Conservation (phyloP, 805 yeast genomes). For the Lipomyces kockii region DNA sequence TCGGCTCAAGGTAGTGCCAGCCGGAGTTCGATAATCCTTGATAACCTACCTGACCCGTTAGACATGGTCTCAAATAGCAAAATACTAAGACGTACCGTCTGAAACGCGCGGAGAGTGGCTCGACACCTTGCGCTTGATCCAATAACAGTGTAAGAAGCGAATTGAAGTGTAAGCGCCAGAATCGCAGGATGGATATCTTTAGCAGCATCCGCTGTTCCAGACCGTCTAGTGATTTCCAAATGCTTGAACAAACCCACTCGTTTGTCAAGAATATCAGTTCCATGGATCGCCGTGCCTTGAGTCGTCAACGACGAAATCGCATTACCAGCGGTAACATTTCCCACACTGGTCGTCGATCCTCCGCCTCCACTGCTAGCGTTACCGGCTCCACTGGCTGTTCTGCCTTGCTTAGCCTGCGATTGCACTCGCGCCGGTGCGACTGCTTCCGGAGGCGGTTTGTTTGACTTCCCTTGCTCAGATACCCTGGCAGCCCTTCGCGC, state of each 20-base stretch:
- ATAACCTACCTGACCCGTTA: constrained; percentile 57
- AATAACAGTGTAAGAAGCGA: constrained; percentile 81
- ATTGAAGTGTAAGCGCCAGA: constrained; percentile 73
- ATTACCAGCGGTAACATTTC: constrained; percentile 57
- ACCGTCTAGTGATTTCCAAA: constrained; percentile 44
- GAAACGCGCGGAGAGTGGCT: constrained; percentile 84
- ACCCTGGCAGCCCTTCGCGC: constrained; percentile 91
- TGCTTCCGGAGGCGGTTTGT: neutral
- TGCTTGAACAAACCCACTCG: constrained; percentile 47
- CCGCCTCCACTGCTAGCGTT: constrained; percentile 50
- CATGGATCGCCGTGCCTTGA: constrained; percentile 18
- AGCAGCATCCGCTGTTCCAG: constrained; percentile 58
- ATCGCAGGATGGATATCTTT: constrained; percentile 87
- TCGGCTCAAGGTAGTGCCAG: constrained; percentile 81
- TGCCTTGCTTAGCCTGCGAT: constrained; percentile 39
- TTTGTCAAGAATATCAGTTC: constrained; percentile 31
- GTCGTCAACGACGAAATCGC: constrained; percentile 39
- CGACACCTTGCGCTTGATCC: constrained; percentile 87
- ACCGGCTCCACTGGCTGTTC: constrained; percentile 24
- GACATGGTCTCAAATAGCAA: neutral
- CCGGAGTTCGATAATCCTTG: constrained; percentile 80
- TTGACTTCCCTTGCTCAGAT: constrained; percentile 46
- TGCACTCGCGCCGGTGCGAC: constrained; percentile 9
- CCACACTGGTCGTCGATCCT: constrained; percentile 50
- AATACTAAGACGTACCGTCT: constrained; percentile 40